Evolutionary conservation across 495 filamentous ascomycete species (phyloP), one percentile per base, ranked within the genome.

Genomic region (Bacidia rubella): DNA sequence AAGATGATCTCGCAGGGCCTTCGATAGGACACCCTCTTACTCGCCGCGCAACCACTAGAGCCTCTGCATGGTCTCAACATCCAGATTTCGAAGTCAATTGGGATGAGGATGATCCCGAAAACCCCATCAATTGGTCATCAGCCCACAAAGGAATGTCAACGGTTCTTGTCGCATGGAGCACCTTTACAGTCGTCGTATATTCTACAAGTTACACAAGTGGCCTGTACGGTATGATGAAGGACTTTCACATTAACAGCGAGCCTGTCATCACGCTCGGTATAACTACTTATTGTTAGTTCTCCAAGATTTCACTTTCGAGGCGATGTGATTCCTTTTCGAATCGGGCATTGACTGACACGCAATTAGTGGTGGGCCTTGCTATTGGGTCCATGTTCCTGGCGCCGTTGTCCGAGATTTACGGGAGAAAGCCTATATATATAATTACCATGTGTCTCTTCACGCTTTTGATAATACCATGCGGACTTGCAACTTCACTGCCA

Each of bases 201-300:
- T 86, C 80, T 12, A 94, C 89, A 2, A 84, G 80, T 52, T 94
- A 90, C 65, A 85, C 86, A 15, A 77, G 82, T 0, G 80, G 78
- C 26, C 74, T 79, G 21, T 70, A 78, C 0, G 78, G 81, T 1
- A 74, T 94, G 62, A 78, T 80, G 66, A 63, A 72, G 17, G 77
- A 85, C 49, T 93, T 87, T 61, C 61, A 70, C 46, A 70, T 80
- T 26, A 56, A 59, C 3, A 74, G 67, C 11, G 66, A 75, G 38
- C 74, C 78, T 0, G 57, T 84, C 23, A 77, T 78, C 12, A 85
- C 86, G 1, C 68, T 94, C 5, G 87, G 87, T 1, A 68, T 94
- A 32, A 92, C 87, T 2, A 85, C 81, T 9, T 94, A 92, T 57
- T 69, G 55, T 57, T 32, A 45, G 55, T 48, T 27, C 17, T 12